A percentile compares a stretch with the other conserved stretches of the same genome.
Evolutionary conservation across 371 early-diverging fungal species (phyloP).

Genomic region (Mucor sp.): DNA sequence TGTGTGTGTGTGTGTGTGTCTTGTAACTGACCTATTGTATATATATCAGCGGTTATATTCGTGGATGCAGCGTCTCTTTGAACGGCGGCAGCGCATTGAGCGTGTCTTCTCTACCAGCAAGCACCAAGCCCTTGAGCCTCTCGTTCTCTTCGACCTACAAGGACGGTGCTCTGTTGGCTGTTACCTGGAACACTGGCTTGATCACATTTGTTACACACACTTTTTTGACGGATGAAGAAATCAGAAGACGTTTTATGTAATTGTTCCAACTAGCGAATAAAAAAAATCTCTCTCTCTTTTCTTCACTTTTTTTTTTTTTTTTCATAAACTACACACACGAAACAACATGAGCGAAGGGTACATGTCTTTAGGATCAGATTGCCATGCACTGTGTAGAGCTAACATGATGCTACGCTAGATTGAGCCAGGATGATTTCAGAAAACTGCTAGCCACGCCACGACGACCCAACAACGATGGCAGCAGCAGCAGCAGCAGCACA

Average conservation of each 20-base stretch:
- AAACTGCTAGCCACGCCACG: conserved; percentile 80
- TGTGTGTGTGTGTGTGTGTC: no score
- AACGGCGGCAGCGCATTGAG: not conserved
- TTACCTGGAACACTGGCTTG: conserved; percentile 30
- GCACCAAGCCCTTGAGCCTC: conserved; percentile 22
- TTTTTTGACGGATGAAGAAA: conserved; percentile 17
- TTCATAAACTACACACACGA: not conserved
- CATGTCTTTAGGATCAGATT: not conserved
- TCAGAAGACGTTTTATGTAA: conserved; percentile 13
- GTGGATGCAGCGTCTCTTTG: conserved; percentile 8
- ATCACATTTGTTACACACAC: conserved; percentile 34
- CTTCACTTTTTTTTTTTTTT: not conserved
- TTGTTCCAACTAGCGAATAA: not conserved
- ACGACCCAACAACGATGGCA: conserved; percentile 30
- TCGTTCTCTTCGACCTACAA: conserved; percentile 21
- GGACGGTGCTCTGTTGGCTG: conserved; percentile 28
- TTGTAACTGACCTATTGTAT: no score
- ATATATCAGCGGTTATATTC: conserved; percentile 37
- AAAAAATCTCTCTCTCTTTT: not conserved
- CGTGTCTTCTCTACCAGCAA: not conserved
- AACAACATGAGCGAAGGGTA: conserved; percentile 2
- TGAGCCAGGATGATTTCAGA: conserved; percentile 82
- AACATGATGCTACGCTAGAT: conserved; percentile 25
- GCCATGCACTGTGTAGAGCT: not conserved
- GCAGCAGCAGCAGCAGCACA: not conserved